Base-by-base conservation (phyloP, 2,329 filamentous ascomycete genomes). In the Nemania serpens region DNA sequence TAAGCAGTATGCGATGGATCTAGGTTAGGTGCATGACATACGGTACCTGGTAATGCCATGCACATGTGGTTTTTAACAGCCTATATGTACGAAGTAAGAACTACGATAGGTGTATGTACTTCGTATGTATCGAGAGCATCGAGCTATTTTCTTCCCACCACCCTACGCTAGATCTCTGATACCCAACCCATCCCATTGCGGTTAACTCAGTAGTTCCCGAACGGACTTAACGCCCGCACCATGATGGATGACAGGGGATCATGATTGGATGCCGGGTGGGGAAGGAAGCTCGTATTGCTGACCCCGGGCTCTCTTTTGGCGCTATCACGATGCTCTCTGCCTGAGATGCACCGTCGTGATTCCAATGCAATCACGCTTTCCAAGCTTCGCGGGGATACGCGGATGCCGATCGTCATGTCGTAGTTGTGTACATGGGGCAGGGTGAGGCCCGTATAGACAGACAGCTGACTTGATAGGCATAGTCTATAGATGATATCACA, bases 251-350 rank as follows among this genome's bases (percentile, higher is more conserved):
- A 50, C 54, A 57, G 49, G 59, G 58, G 59, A 33, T 43, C 1
- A 7, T 53, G 48, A 58, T 61, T 61, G 54, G 59, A 2, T 42
- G 22, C 25, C 25, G 25, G 18, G 20, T 45, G 48, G 43, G 39
- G 25, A 25, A 3, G 29, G 55, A 36, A 59, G 55, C 55, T 62
- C 59, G 59, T 62, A 59, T 62, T 62, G 55, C 55, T 59, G 59
- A 62, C 46, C 17, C 34, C 43, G 42, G 48, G 37, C 56, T n/a
- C 10, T 52, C 29, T 25, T 9, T 15, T 20, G n/a, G 36, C 22
- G n/a, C 41, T 41, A 33, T 55, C 43, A 46, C 34, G 37, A 53
- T 59, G 49, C 18, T 39, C 22, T 53, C n/a, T 29, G 25, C 25
- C 25, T 3, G 25, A 29, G 25, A 29, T 29, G 25, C 25, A 29